phyloP scores from a whole-genome alignment of 139 green algal genomes.

The Marvania coccoides region DNA sequence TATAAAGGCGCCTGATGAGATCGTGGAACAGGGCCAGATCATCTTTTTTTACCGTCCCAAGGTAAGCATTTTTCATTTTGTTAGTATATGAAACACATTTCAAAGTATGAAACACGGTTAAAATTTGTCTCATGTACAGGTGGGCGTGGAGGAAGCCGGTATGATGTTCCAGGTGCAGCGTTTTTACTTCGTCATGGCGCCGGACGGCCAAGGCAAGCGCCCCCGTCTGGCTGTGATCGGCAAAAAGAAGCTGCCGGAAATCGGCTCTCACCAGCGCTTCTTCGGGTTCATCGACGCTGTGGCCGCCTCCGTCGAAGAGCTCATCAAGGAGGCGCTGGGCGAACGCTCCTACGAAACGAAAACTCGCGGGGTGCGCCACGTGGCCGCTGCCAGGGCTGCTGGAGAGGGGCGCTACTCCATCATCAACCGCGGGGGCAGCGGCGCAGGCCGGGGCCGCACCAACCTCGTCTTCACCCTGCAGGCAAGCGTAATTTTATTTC shows the following conservation, averaged over 20 bases:
- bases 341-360: conserved; percentile 29
- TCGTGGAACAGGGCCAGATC: conserved; percentile 36
- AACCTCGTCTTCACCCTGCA: conserved; percentile 37
- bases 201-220: not conserved
- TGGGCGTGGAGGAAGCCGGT: conserved; percentile 18
- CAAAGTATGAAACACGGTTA: too few relatives aligned
- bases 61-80: too few relatives aligned
- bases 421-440: not conserved
- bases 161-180: conserved; percentile 41
- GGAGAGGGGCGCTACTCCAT: conserved; percentile 29
- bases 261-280: conserved; percentile 36
- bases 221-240: conserved; percentile 29
- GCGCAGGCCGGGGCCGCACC: not conserved
- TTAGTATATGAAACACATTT: too few relatives aligned
- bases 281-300: conserved; percentile 40
- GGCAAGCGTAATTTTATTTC: too few relatives aligned
- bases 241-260: conserved; percentile 48
- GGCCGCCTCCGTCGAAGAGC: conserved; percentile 9
- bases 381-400: conserved; percentile 14
- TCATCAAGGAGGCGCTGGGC: conserved; percentile 24
- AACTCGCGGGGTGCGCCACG: conserved; percentile 29
- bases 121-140: too few relatives aligned
- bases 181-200: conserved; percentile 41
- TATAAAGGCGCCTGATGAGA: not conserved
- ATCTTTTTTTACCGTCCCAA: conserved; percentile 44